phyloP scores from a whole-genome alignment of 1,284 basidiomycete genomes.

The Apiotrichum sp. region DNA sequence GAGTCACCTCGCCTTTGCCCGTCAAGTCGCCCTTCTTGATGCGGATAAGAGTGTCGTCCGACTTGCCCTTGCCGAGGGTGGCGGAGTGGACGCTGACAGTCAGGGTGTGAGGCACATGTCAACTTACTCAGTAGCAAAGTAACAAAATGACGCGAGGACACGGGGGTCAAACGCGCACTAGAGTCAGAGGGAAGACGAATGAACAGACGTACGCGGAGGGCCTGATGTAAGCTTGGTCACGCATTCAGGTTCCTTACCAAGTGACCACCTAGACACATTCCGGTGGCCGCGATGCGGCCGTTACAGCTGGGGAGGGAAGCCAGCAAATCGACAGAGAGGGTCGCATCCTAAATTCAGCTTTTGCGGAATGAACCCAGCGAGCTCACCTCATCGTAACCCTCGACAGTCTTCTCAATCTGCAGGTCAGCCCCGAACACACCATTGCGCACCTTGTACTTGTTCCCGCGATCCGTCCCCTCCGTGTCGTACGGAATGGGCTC shows the following conservation, averaged over 20 bases:
- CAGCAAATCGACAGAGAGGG: conserved; percentile 67
- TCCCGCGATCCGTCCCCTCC: conserved; percentile 84
- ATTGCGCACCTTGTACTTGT: conserved; percentile 67
- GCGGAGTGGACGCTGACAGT: conserved; percentile 61
- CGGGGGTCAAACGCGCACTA: conserved; percentile 79
- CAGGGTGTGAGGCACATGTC: background rate
- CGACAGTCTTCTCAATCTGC: conserved; percentile 74
- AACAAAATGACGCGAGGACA: conserved; percentile 78
- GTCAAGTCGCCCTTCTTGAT: conserved; percentile 68
- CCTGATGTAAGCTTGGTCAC: conserved; percentile 33
- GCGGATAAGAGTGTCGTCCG: conserved; percentile 65
- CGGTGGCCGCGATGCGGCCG: conserved; percentile 66
- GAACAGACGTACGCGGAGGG: conserved; percentile 52
- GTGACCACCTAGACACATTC: conserved; percentile 50
- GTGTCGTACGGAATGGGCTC: conserved; percentile 78
- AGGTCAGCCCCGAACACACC: background rate
- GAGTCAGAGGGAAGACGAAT: background rate
- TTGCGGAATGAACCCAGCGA: background rate
- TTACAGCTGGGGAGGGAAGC: conserved; percentile 70
- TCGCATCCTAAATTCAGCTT: conserved; percentile 58
- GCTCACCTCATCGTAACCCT: conserved; percentile 73
- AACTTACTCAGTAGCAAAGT: conserved; percentile 74
- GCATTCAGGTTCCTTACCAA: conserved; percentile 48
- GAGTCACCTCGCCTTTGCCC: conserved; percentile 73
- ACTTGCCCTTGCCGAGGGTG: conserved; percentile 73